Evolutionary conservation across 2,329 filamentous ascomycete genomes (phyloP).

Genomic region (Hortaea werneckii): DNA sequence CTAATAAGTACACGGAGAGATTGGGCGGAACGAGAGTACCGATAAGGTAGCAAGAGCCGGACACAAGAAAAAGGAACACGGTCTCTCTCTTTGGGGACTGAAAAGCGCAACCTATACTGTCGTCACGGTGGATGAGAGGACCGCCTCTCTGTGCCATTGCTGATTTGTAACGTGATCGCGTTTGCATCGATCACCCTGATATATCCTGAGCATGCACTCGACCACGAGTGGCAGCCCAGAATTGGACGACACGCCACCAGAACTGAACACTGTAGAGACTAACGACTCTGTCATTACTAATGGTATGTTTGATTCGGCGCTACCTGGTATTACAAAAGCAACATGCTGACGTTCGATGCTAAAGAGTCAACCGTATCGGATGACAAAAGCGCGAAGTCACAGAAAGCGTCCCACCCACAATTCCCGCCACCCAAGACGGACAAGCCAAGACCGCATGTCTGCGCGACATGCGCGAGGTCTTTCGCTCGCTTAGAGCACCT

Average conservation of each 20-base stretch:
- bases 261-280: neutral
- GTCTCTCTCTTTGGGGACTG: too few relatives aligned
- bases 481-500: constrained; percentile 93
- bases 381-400: constrained; percentile 9
- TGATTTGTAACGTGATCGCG: too few relatives aligned
- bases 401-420: constrained; percentile 20
- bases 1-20: too few relatives aligned
- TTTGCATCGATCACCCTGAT: too few relatives aligned
- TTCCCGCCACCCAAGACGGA: constrained; percentile 89
- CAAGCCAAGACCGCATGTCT: constrained; percentile 91
- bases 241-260: neutral
- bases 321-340: too few relatives aligned
- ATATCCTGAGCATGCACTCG: neutral
- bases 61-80: too few relatives aligned
- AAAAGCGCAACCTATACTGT: too few relatives aligned
- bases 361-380: neutral
- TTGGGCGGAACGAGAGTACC: too few relatives aligned
- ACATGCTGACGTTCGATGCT: too few relatives aligned
- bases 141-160: too few relatives aligned
- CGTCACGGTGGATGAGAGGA: too few relatives aligned
- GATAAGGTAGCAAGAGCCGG: too few relatives aligned
- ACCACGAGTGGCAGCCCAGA: neutral
- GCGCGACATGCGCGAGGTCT: constrained; percentile 78
- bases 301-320: neutral
- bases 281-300: neutral